Conservation (phyloP, 192 early-diverging fungal genomes). For the Coemansia sp. region DNA sequence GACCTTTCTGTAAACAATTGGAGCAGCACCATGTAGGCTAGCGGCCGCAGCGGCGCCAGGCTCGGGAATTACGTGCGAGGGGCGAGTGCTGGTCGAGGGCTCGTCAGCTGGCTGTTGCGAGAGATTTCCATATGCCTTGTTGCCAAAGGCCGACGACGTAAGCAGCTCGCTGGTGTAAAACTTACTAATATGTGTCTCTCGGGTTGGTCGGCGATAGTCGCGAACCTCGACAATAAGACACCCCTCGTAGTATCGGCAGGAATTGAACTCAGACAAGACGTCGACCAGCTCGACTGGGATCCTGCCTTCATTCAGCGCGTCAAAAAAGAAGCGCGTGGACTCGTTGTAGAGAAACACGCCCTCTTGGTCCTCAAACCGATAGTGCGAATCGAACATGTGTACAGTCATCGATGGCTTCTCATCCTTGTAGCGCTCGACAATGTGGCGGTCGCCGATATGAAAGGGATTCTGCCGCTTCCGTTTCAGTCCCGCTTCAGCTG, state of each 20-base stretch:
- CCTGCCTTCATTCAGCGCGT: constrained; percentile 54
- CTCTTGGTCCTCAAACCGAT: constrained; percentile 69
- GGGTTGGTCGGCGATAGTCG: constrained; percentile 62
- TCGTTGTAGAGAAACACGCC: constrained; percentile 59
- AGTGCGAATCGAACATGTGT: constrained; percentile 74
- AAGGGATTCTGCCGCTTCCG: constrained; percentile 26
- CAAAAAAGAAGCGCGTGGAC: constrained; percentile 59
- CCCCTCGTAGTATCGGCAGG: constrained; percentile 56
- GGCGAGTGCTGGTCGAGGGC: background rate
- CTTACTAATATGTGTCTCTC: constrained; percentile 40
- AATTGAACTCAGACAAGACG: constrained; percentile 63
- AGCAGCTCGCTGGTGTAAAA: constrained; percentile 31
- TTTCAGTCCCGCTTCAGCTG: constrained; percentile 10
- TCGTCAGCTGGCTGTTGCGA: background rate
- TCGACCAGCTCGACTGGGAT: constrained; percentile 73
- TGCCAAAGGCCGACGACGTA: constrained; percentile 35
- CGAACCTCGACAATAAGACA: constrained; percentile 73
- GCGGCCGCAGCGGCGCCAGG: constrained; percentile 16
- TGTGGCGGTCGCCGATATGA: constrained; percentile 38
- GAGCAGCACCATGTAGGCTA: background rate
- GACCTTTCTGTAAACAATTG: constrained; percentile 43
- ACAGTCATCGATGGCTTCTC: constrained; percentile 65
- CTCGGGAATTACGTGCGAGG: constrained; percentile 20
- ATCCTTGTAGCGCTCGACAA: constrained; percentile 53
- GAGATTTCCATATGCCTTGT: background rate